Conservation (phyloP, 2,329 filamentous ascomycete genomes). For the Nakataea oryzae region DNA sequence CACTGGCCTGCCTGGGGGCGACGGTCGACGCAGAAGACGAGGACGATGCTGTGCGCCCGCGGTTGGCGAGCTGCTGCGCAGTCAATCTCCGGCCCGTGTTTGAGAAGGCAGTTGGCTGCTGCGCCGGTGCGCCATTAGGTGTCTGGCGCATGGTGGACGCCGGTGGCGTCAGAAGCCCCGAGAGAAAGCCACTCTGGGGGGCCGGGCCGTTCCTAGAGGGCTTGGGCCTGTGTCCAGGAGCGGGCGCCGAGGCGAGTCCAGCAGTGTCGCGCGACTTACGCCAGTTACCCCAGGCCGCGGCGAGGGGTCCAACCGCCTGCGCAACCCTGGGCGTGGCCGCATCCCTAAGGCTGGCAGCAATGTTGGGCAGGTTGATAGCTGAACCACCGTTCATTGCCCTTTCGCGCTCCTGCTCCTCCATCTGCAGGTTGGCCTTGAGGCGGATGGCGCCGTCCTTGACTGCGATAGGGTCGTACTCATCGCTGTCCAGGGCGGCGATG, state of each 20-base stretch:
- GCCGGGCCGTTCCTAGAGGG: slow-evolving; percentile 47
- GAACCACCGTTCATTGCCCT: slow-evolving; percentile 65
- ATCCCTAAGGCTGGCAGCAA: slow-evolving; percentile 67
- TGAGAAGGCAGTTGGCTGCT: slow-evolving; percentile 50
- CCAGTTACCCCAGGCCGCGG: slow-evolving; percentile 98
- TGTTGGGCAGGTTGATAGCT: slow-evolving; percentile 58
- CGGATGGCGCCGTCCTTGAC: slow-evolving; percentile 89
- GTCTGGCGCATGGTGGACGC: slow-evolving; percentile 60
- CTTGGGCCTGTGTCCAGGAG: slow-evolving; percentile 24
- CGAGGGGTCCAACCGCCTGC: slow-evolving; percentile 63
- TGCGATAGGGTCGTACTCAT: slow-evolving; percentile 64
- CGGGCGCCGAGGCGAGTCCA: slow-evolving; percentile 21
- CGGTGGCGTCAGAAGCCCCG: slow-evolving; percentile 83
- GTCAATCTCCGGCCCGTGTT: slow-evolving; percentile 49
- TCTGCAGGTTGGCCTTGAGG: slow-evolving; percentile 87
- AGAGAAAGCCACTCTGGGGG: slow-evolving; percentile 52
- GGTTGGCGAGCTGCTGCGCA: slow-evolving; percentile 33
- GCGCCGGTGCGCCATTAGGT: slow-evolving; percentile 28
- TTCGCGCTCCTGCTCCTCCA: slow-evolving; percentile 95
- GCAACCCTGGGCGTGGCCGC: slow-evolving; percentile 75
- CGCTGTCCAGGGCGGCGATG: slow-evolving; percentile 65
- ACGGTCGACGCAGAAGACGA: slow-evolving; percentile 7
- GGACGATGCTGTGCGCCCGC: not conserved
- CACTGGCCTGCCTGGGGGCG: slow-evolving; percentile 1
- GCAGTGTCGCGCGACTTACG: slow-evolving; percentile 53